Percentiles rank a stretch among this genome's conserved stretches.
Evolutionary conservation across 345 rosid genomes (phyloP).

Genomic region (Zanthoxylum bungeanum): DNA sequence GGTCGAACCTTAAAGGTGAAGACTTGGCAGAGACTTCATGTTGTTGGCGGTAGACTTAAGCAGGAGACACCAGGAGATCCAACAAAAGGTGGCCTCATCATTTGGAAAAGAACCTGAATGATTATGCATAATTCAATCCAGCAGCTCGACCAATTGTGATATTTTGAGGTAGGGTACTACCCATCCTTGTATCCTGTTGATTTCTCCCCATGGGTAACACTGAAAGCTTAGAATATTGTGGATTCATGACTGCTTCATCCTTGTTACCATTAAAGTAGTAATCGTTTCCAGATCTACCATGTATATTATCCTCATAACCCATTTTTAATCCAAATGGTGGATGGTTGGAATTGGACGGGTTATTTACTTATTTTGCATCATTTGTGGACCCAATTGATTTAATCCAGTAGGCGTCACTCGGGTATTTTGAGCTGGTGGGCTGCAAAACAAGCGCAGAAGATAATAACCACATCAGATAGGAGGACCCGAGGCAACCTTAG

Average conservation of each 20-base stretch:
- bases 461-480: too few species aligned
- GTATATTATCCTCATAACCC: slow-evolving; percentile 52
- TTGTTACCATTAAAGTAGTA: slow-evolving; percentile 38
- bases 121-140: slow-evolving; percentile 44
- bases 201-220: slow-evolving; percentile 52
- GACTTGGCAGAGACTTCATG: slow-evolving; percentile 91
- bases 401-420: slow-evolving; percentile 82
- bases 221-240: slow-evolving; percentile 59
- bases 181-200: slow-evolving; percentile 52
- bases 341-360: slow-evolving; percentile 47
- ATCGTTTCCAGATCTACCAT: slow-evolving; percentile 58
- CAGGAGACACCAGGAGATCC: slow-evolving; percentile 61
- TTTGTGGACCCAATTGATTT: slow-evolving; percentile 49
- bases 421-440: too few species aligned
- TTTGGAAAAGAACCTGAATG: slow-evolving; percentile 51
- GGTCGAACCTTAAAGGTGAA: slow-evolving; percentile 90
- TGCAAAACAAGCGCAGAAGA: too few species aligned
- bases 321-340: slow-evolving; percentile 47
- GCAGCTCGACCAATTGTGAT: slow-evolving; percentile 41
- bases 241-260: slow-evolving; percentile 53
- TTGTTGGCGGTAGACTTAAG: slow-evolving; percentile 66
- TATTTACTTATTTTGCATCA: slow-evolving; percentile 64
- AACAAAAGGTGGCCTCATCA: slow-evolving; percentile 42
- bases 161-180: slow-evolving; percentile 41
- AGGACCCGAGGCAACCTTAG: too few species aligned